These are phyloP conservation scores for Plasmodium chabaudi DNA, from an alignment of 169 alveolate species.

Conservation along the genomic window DNA sequence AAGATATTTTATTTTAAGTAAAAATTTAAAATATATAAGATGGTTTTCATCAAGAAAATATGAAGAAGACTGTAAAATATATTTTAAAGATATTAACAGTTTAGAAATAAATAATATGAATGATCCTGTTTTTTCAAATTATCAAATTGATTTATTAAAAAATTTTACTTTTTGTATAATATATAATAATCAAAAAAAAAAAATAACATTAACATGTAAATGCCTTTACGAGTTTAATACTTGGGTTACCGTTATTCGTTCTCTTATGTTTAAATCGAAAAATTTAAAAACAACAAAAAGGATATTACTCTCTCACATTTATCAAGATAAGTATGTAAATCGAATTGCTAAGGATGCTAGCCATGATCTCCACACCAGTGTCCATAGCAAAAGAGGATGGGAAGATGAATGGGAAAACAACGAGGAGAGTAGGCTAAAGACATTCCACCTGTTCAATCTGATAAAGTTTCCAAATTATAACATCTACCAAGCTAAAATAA, in stretches of 20 bases:
- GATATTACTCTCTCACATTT: conserved; percentile 26
- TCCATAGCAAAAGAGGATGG: too few species aligned
- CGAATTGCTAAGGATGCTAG: too few species aligned
- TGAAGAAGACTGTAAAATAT: conserved; percentile 54
- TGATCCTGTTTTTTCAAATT: conserved; percentile 24
- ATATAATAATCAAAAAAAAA: conserved; percentile 48
- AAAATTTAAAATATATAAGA: conserved; percentile 23
- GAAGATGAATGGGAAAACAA: too few species aligned
- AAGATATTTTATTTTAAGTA: conserved; percentile 47
- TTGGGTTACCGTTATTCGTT: conserved; percentile 47
- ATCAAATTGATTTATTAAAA: conserved; percentile 23
- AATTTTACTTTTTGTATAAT: conserved; percentile 38
- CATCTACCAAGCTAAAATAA: conserved; percentile 35
- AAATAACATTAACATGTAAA: conserved; percentile 54
- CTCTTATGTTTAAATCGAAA: conserved; percentile 40
- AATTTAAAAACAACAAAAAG: conserved; percentile 17
- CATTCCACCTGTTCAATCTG: conserved; percentile 26
- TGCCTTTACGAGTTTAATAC: conserved; percentile 38
- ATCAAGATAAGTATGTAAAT: background rate
- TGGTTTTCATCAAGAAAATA: conserved; percentile 57
- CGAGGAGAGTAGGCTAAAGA: background rate
- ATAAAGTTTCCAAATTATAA: conserved; percentile 44
- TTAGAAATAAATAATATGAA: conserved; percentile 23
- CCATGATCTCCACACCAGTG: too few species aligned
- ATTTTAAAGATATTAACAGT: conserved; percentile 31